phyloP scores from a whole-genome alignment of 495 filamentous ascomycete species.

The Penicillium taxi region DNA sequence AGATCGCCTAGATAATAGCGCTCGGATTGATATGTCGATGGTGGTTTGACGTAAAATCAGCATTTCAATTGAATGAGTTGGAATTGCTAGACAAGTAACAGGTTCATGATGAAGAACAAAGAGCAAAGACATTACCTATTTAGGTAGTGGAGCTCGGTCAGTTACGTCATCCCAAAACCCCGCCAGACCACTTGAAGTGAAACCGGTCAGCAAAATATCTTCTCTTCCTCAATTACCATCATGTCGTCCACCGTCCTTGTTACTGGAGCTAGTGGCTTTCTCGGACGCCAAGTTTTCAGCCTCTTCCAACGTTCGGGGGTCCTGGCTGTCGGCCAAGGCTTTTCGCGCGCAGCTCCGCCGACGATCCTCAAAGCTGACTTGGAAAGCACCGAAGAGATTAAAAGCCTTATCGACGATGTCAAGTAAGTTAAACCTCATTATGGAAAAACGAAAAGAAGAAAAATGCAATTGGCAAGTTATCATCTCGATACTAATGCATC shows the following conservation, averaged over 20 bases:
- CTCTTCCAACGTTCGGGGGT: constrained; percentile 64
- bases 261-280: constrained; percentile 77
- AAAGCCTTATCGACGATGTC: constrained; percentile 49
- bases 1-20: no score
- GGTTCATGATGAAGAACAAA: no score
- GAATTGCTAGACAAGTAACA: no score
- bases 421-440: constrained; percentile 24
- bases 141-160: no score
- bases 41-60: no score
- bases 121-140: no score
- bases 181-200: no score
- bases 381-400: constrained; percentile 51
- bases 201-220: no score
- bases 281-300: constrained; percentile 73
- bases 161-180: no score
- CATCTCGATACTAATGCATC: constrained; percentile 7
- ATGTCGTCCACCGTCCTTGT: constrained; percentile 63
- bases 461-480: background rate
- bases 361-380: constrained; percentile 72
- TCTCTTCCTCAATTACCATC: background rate
- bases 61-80: no score
- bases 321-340: constrained; percentile 75
- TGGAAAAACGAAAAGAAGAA: background rate
- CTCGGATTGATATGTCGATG: no score
- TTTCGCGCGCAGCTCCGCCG: constrained; percentile 62